Conservation (phyloP, 495 filamentous ascomycete genomes). For the Xylaria sp. region DNA sequence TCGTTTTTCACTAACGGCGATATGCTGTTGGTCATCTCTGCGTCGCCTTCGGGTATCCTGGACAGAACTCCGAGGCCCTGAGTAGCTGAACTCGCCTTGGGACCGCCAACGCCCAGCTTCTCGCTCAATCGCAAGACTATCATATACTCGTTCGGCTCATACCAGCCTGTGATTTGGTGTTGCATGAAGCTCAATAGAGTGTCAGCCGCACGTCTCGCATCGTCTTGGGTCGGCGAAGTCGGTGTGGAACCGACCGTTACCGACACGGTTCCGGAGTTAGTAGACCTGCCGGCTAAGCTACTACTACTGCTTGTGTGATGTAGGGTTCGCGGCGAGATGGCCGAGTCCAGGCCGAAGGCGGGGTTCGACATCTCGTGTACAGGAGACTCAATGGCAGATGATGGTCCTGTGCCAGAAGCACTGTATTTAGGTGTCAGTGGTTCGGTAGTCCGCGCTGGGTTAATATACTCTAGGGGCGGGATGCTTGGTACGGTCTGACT, state of each 20-base stretch:
- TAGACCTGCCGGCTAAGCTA: constrained; percentile 55
- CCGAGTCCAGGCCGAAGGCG: constrained; percentile 59
- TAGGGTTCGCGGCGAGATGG: constrained; percentile 57
- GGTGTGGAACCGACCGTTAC: constrained; percentile 53
- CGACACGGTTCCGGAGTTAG: constrained; percentile 49
- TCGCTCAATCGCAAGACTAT: constrained; percentile 86
- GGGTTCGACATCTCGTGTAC: constrained; percentile 62
- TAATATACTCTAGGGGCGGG: constrained; percentile 72
- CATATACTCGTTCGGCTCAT: constrained; percentile 83
- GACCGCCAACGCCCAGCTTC: constrained; percentile 70
- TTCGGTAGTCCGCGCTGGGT: constrained; percentile 66
- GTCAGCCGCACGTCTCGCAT: constrained; percentile 85
- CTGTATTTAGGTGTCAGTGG: constrained; percentile 70
- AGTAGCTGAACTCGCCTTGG: constrained; percentile 54
- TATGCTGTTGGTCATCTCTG: constrained; percentile 50
- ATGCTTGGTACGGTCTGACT: constrained; percentile 90
- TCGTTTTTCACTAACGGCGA: constrained; percentile 59
- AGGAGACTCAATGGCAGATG: constrained; percentile 75
- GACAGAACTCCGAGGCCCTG: constrained; percentile 69
- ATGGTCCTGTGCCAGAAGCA: constrained; percentile 60
- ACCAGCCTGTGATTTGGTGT: constrained; percentile 67
- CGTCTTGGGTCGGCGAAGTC: constrained; percentile 84
- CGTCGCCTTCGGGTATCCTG: constrained; percentile 68
- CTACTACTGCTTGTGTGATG: constrained; percentile 62
- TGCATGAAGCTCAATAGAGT: constrained; percentile 86